Conservation (phyloP, 1,139 yeast genomes). For the Magnusiomyces tetraspermus region DNA sequence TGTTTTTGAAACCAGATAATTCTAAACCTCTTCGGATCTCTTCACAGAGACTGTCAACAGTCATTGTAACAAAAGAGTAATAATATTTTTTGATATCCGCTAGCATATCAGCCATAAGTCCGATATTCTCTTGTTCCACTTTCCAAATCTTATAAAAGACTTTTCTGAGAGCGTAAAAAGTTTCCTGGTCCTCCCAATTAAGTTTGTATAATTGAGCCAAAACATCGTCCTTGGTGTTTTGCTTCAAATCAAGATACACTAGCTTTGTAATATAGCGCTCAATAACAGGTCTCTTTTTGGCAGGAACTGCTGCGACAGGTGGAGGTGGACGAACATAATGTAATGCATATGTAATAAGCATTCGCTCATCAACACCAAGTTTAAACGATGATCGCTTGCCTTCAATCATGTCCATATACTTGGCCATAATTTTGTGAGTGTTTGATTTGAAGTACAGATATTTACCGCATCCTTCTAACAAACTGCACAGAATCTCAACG, state of each 20-base stretch:
- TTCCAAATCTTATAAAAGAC: conserved; percentile 55
- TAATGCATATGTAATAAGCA: conserved; percentile 53
- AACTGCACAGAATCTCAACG: conserved; percentile 46
- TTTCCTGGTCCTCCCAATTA: conserved; percentile 41
- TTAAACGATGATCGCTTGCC: conserved; percentile 43
- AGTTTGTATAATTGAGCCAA: conserved; percentile 38
- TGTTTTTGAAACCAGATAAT: conserved; percentile 47
- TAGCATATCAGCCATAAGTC: conserved; percentile 43
- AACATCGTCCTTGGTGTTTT: conserved; percentile 33
- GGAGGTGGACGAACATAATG: conserved; percentile 54
- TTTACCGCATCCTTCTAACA: conserved; percentile 70
- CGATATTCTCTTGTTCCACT: conserved; percentile 48
- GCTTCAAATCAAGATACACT: conserved; percentile 40
- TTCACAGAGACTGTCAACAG: conserved; percentile 62
- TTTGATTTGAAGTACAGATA: conserved; percentile 55
- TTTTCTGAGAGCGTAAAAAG: conserved; percentile 38
- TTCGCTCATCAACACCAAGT: conserved; percentile 47
- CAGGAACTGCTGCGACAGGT: conserved; percentile 24
- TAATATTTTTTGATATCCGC: conserved; percentile 33
- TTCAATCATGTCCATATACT: conserved; percentile 51
- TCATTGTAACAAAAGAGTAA: conserved; percentile 36
- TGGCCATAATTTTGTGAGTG: conserved; percentile 49
- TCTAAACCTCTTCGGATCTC: conserved; percentile 59
- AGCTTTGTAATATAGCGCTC: conserved; percentile 31
- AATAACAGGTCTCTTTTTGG: conserved; percentile 24